Evolutionary conservation across 371 early-diverging fungal species (phyloP), one percentile per base, ranked within the genome.

Genomic region (Lichtheimia ramosa): DNA sequence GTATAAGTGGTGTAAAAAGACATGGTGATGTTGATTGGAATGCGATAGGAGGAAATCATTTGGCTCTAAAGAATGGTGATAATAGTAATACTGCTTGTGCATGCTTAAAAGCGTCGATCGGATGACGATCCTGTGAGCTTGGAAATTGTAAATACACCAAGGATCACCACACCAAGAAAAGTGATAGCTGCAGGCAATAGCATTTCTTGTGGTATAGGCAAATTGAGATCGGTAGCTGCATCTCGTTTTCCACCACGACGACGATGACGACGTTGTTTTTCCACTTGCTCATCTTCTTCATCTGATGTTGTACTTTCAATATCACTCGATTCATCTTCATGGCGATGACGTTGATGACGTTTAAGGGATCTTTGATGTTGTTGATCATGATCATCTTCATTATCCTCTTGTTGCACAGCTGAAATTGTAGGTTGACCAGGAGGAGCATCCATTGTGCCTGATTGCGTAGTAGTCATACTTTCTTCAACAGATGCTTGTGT

Each of bases 141-240:
- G 39, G 68, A 54, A 34, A 67, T 41, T 14, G 82, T 78, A 76
- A 87, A 87, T 5, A 84, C 85, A 42, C 83, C 83, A 23, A 85
- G 61, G 62, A 87, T 85, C 25, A 77, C 83, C 46, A 83, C 70
- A 23, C 83, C 83, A 25, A 87, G 73, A 42, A 82, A 82, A 25
- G 83, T 69, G 68, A 88, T 72, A 20, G 88, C 85, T 28, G 83
- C 86, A 48, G 88, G 88, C 16, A 88, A 65, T 27, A 88, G 59
- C 40, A 83, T 63, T 46, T 88, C 84, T 27, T 83, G 79, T 28
- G 83, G 85, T 51, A 83, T 74, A 23, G 77, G 61, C 40, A 61
- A 46, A 18, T 50, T 52, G 13, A 61, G 56, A 39, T 70, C 62
- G 10, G 40, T 28, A 15, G 59, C 65, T n/a, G 50, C 57, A 56